Base-by-base conservation (phyloP, 2,329 filamentous ascomycete genomes). In the Aspergillus pseudotamarii region DNA sequence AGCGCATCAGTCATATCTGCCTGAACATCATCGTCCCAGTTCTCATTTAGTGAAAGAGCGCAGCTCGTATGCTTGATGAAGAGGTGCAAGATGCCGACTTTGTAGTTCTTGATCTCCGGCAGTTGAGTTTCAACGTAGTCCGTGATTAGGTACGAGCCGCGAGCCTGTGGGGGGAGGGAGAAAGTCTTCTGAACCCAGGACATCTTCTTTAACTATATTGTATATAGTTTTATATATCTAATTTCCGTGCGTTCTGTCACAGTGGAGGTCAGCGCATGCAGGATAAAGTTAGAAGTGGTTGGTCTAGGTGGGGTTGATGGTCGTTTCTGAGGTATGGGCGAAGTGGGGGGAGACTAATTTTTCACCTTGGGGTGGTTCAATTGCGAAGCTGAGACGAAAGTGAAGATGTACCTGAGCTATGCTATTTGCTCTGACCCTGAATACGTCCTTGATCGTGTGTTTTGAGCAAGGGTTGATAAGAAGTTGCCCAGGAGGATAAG, bases 41-140 rank as follows among this genome's bases (percentile, higher is more conserved):
- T 98, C 85, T 99, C 95, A 76, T 99, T 99, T 72, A 99, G 82
- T 64, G 88, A 92, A 59, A 99, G 84, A 14, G 91, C 95, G 79
- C 93, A 97, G 73, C 89, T 93, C 6, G 95, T 99, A 81, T 99
- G 95, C 81, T 99, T 94, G 60, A 98, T 85, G 78, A 98, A 99
- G 54, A 99, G 85, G 77, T 97, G 89, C 66, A 98, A 82, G 64
- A 96, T 80, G 51, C 93, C 93, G 70, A 95, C 87, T 77, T 94
- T 94, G 86, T 96, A 97, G 68, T 87, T 78, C 63, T 84, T 84
- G 68, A 98, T 86, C 79, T 97, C 93, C 4, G 94, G 94, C 0
- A 98, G 81, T 63, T 88, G 83, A 57, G 84, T 82, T 30, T 88
- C 70, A 61, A 98, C 86, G 58, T 89, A 83, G 76, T 94, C 88